Evolutionary conservation across 2,329 filamentous ascomycete species (phyloP).

Genomic region (Scorias spongiosa): DNA sequence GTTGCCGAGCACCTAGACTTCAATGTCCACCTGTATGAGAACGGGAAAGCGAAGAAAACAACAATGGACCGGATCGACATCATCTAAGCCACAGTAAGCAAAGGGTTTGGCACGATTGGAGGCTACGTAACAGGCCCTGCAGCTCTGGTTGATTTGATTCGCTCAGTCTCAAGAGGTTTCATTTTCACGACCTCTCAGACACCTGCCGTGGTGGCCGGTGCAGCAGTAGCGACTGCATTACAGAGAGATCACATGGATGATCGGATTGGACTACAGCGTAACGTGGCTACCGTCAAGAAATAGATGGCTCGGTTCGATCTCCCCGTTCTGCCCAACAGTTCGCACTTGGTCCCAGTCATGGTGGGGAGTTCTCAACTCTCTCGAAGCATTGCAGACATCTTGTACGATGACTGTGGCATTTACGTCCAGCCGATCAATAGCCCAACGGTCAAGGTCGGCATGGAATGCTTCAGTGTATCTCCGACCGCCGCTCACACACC

Average conservation of each 20-base stretch:
- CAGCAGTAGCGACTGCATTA: slow-evolving; percentile 76
- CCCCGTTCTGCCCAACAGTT: slow-evolving; percentile 87
- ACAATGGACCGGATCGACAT: slow-evolving; percentile 91
- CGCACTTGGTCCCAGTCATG: slow-evolving; percentile 70
- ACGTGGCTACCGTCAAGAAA: slow-evolving; percentile 83
- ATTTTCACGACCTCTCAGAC: slow-evolving; percentile 93
- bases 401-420: slow-evolving; percentile 79
- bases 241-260: slow-evolving; percentile 71
- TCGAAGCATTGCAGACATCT: slow-evolving; percentile 74
- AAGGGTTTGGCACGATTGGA: slow-evolving; percentile 88
- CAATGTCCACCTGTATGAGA: slow-evolving; percentile 62
- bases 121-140: slow-evolving; percentile 83
- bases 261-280: slow-evolving; percentile 75
- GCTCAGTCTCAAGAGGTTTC: slow-evolving; percentile 83
- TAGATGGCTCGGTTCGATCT: slow-evolving; percentile 63
- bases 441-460: slow-evolving; percentile 82
- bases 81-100: slow-evolving; percentile 85
- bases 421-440: slow-evolving; percentile 98
- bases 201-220: slow-evolving; percentile 90
- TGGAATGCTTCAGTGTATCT: slow-evolving; percentile 83
- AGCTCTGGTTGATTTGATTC: slow-evolving; percentile 72
- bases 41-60: slow-evolving; percentile 53
- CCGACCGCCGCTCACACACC: slow-evolving; percentile 68
- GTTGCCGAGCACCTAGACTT: slow-evolving; percentile 92
- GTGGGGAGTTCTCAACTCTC: slow-evolving; percentile 84